Evolutionary conservation across 2,329 filamentous ascomycete species (phyloP).

Genomic region (Fusarium odoratissimum): DNA sequence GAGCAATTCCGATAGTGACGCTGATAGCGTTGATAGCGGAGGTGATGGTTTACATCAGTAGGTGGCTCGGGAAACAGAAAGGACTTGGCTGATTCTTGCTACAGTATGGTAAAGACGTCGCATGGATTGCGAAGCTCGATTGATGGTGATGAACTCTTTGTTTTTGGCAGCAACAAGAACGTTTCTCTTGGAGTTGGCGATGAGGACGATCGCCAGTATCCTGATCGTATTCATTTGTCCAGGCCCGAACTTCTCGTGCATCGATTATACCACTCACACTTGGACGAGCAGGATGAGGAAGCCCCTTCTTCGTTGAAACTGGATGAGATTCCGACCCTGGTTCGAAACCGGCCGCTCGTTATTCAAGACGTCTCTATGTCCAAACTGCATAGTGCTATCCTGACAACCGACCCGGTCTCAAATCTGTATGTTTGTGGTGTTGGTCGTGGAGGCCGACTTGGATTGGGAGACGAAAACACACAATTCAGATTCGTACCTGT

Average conservation of each 20-base stretch:
- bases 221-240: conserved; percentile 81
- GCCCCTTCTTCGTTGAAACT: conserved; percentile 44
- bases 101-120: conserved; percentile 35
- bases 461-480: conserved; percentile 89
- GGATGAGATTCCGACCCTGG: conserved; percentile 75
- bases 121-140: conserved; percentile 35
- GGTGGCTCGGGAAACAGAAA: conserved; percentile 29
- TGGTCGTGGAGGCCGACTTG: conserved; percentile 88
- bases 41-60: conserved; percentile 46
- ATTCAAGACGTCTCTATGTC: conserved; percentile 88
- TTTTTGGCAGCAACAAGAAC: conserved; percentile 97
- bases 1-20: conserved; percentile 63
- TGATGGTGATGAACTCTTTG: conserved; percentile 85
- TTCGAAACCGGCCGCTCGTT: conserved; percentile 76
- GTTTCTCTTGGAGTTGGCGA: conserved; percentile 93
- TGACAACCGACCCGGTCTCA: conserved; percentile 87
- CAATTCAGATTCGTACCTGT: conserved; percentile 88
- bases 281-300: conserved; percentile 59
- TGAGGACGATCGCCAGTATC: conserved; percentile 92
- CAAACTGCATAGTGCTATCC: conserved; percentile 88
- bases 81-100: conserved; percentile 26
- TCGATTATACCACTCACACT: conserved; percentile 77
- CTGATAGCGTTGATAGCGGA: conserved; percentile 65
- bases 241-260: conserved; percentile 82
- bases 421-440: conserved; percentile 95